Evolutionary conservation across 495 filamentous ascomycete genomes (phyloP).

Genomic region (Durotheca rogersii): DNA sequence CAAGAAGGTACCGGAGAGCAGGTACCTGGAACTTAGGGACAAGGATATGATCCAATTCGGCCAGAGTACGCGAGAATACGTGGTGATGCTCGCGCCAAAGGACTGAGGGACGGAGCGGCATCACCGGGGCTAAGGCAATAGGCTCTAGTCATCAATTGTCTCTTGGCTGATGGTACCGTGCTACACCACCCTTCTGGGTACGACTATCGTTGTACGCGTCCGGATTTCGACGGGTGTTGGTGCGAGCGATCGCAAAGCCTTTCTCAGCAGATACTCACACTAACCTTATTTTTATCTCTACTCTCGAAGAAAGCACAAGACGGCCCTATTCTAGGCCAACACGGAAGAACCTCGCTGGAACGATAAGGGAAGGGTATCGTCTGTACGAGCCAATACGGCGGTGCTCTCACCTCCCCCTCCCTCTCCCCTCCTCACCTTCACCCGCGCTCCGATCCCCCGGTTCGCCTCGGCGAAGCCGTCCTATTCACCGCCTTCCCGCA

Average conservation of each 20-base stretch:
- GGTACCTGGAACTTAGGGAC: slow-evolving; percentile 83
- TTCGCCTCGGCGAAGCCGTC: background rate
- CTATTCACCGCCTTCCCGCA: slow-evolving; percentile 12
- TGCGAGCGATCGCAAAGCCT: slow-evolving; percentile 1
- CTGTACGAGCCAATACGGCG: slow-evolving; percentile 30
- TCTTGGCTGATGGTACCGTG: background rate
- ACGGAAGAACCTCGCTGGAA: slow-evolving; percentile 2
- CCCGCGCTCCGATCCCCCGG: slow-evolving; percentile 11
- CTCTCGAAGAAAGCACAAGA: background rate
- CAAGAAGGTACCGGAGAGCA: slow-evolving; percentile 66
- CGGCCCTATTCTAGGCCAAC: background rate
- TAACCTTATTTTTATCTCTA: slow-evolving; percentile 4
- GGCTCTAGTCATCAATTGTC: slow-evolving; percentile 1
- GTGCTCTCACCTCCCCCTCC: slow-evolving; percentile 20
- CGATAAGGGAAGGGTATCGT: slow-evolving; percentile 27
- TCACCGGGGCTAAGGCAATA: slow-evolving; percentile 9
- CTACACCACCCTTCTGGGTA: slow-evolving; percentile 17
- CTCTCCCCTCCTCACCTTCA: slow-evolving; percentile 13
- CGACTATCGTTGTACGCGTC: slow-evolving; percentile 4
- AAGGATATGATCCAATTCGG: slow-evolving; percentile 90
- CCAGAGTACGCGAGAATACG: slow-evolving; percentile 81
- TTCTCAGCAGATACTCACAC: background rate
- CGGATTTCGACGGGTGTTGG: slow-evolving; percentile 2
- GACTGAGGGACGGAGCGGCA: slow-evolving; percentile 30
- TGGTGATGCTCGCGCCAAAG: slow-evolving; percentile 67